Evolutionary conservation across 2,329 filamentous ascomycete species (phyloP).

Genomic region (Dothistroma pini): DNA sequence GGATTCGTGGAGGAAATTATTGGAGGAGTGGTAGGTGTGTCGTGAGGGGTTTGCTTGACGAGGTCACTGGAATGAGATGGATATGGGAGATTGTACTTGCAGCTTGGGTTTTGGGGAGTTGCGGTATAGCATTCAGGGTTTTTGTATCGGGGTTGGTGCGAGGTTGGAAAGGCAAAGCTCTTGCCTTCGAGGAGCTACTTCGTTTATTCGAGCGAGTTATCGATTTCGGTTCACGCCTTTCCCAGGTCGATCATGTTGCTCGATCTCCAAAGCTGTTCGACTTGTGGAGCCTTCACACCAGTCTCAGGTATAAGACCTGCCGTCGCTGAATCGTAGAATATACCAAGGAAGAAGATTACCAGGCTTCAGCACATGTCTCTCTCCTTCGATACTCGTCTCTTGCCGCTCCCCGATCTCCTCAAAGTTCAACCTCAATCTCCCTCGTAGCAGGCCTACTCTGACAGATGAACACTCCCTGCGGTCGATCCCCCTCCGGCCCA

Average conservation of each 20-base stretch:
- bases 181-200: no score
- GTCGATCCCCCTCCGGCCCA: constrained; percentile 21
- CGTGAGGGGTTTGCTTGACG: neutral
- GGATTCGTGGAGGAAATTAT: neutral
- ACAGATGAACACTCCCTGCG: constrained; percentile 27
- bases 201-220: no score
- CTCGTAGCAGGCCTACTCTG: constrained; percentile 24
- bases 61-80: neutral
- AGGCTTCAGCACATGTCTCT: neutral
- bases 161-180: no score
- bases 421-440: constrained; percentile 27
- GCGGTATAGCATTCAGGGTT: no score
- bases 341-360: no score
- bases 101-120: neutral
- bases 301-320: no score
- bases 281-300: no score
- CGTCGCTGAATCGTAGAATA: no score
- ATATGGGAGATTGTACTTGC: neutral
- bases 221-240: no score
- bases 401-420: neutral
- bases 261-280: no score
- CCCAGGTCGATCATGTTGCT: no score
- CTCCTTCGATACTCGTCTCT: neutral
- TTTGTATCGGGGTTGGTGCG: no score
- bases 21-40: neutral